Percentiles rank a stretch among this genome's conserved stretches.
Evolutionary conservation across 805 yeast species (phyloP).

Genomic region (Cyberlindnera maritima): DNA sequence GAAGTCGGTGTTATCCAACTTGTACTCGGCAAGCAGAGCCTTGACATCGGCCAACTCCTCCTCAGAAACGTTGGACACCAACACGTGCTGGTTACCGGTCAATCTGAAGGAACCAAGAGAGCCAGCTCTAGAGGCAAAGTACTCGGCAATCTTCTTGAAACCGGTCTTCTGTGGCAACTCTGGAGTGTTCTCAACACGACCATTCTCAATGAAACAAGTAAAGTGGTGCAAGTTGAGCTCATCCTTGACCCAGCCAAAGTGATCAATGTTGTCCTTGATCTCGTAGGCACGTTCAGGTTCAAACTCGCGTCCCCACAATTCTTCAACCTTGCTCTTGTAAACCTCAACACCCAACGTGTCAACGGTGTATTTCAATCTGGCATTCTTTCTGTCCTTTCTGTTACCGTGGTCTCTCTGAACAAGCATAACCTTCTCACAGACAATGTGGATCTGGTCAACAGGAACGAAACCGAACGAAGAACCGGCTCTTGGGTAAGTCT

Average conservation of each 20-base stretch:
- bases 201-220: constrained; percentile 93
- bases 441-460: constrained; percentile 65
- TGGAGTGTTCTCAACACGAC: constrained; percentile 91
- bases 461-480: constrained; percentile 77
- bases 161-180: constrained; percentile 91
- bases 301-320: constrained; percentile 72
- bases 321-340: constrained; percentile 79
- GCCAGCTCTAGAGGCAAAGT: constrained; percentile 44
- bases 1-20: constrained; percentile 78
- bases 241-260: constrained; percentile 91
- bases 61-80: constrained; percentile 71
- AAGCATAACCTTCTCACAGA: constrained; percentile 87
- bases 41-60: constrained; percentile 63
- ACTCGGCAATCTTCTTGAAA: constrained; percentile 71
- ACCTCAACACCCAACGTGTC: constrained; percentile 91
- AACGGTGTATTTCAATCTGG: constrained; percentile 93
- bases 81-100: constrained; percentile 93
- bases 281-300: constrained; percentile 68
- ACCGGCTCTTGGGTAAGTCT: constrained; percentile 95
- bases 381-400: constrained; percentile 94
- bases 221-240: constrained; percentile 82
- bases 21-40: constrained; percentile 62
- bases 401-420: constrained; percentile 96
- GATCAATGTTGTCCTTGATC: constrained; percentile 84
- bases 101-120: constrained; percentile 85